Percentiles rank a stretch among this genome's conserved stretches.
phyloP scores from a whole-genome alignment of 495 filamentous ascomycete genomes.

The Hypomontagnella monticulosa region DNA sequence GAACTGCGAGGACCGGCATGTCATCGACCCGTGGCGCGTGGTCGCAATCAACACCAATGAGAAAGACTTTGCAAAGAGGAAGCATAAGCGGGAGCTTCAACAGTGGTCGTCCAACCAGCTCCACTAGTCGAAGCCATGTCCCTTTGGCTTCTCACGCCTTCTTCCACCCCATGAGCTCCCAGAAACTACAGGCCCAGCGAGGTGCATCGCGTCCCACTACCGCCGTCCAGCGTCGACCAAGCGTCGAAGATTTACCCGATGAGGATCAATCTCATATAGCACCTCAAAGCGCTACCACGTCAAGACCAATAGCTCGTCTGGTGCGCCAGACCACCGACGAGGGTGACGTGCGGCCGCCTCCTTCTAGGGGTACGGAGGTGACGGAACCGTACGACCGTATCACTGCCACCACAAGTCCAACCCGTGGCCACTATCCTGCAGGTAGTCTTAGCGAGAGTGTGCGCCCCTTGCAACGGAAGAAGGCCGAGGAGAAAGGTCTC shows the following conservation, averaged over 20 bases:
- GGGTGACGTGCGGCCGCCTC: conserved; percentile 65
- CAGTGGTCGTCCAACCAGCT: conserved; percentile 66
- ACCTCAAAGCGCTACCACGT: conserved; percentile 60
- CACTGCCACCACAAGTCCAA: conserved; percentile 79
- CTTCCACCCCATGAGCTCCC: conserved; percentile 96
- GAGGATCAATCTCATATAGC: conserved; percentile 46
- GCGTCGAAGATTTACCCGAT: conserved; percentile 52
- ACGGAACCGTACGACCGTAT: conserved; percentile 72
- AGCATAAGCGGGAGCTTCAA: conserved; percentile 56
- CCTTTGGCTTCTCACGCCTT: conserved; percentile 91
- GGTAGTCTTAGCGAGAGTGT: conserved; percentile 79
- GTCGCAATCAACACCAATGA: conserved; percentile 59
- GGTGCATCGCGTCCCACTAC: conserved; percentile 59
- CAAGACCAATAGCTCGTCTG: conserved; percentile 52
- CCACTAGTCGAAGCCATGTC: conserved; percentile 84
- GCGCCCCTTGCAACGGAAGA: conserved; percentile 70
- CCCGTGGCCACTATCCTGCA: conserved; percentile 68
- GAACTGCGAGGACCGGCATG: conserved; percentile 57
- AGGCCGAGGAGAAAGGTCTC: conserved; percentile 60
- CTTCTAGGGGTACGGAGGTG: conserved; percentile 80
- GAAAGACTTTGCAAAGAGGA: conserved; percentile 54
- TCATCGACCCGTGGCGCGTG: conserved; percentile 62
- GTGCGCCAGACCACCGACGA: conserved; percentile 57
- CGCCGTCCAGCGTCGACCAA: conserved; percentile 49
- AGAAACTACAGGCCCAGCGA: conserved; percentile 91